Conservation (phyloP, 1,284 basidiomycete species). For the Tilletia caries region DNA sequence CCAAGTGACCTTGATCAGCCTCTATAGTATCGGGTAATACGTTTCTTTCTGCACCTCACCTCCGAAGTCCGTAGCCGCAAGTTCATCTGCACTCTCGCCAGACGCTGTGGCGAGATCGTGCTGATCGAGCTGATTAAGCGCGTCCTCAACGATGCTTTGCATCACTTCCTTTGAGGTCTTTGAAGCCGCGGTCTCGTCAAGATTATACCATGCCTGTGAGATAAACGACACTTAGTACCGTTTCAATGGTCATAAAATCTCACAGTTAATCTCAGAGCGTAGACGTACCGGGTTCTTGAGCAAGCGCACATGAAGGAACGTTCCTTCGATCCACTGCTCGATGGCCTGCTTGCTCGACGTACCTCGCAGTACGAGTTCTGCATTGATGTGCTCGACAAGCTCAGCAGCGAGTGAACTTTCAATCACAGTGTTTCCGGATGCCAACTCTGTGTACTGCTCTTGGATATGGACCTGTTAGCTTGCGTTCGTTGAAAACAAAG, state of each 20-base stretch:
- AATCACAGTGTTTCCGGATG: constrained; percentile 29
- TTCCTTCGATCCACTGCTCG: constrained; percentile 17
- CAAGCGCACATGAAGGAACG: constrained; percentile 26
- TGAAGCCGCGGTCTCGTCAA: background rate
- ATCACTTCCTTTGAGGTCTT: constrained; percentile 7
- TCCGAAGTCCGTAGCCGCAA: constrained; percentile 32
- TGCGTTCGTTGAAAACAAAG: background rate
- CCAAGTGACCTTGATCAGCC: too few species aligned
- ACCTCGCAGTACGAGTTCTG: constrained; percentile 32
- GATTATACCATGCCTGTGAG: constrained; percentile 9
- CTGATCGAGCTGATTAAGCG: background rate
- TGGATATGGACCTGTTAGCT: too few species aligned
- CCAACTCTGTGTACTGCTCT: constrained; percentile 29
- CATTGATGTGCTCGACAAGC: constrained; percentile 40
- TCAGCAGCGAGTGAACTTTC: constrained; percentile 33
- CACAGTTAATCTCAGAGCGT: too few species aligned
- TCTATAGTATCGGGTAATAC: background rate
- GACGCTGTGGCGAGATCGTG: background rate
- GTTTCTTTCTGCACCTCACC: background rate
- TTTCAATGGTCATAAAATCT: too few species aligned
- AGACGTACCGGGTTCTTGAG: constrained; percentile 30
- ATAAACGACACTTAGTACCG: too few species aligned
- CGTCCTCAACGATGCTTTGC: constrained; percentile 3
- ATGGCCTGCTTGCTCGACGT: constrained; percentile 8
- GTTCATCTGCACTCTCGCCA: constrained; percentile 12